A percentile compares a stretch with the other conserved stretches of the same genome.
Conservation (phyloP, 129 eudicot species). For the Daucus carota region DH1_v3.0 NC_030383.2:6304001-6304500, state of each 20-base stretch:
- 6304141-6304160: no score
- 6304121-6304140: no score
- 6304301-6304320: not conserved
- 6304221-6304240: not conserved
- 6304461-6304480: constrained; percentile 24
- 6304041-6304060: not conserved
- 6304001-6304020: no score
- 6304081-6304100: not conserved
- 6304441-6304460: constrained; percentile 66
- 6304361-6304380: constrained; percentile 1
- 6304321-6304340: not conserved
- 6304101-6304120: not conserved
- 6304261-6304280: not conserved
- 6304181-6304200: not conserved
- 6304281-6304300: no score
- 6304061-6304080: not conserved
- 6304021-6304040: not conserved
- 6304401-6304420: constrained; percentile 36
- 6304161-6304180: not conserved
- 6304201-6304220: not conserved
- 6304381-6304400: constrained; percentile 17
- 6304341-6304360: not conserved
- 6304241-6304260: not conserved
- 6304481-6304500: constrained; percentile 51
- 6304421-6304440: constrained; percentile 87